phyloP scores from a whole-genome alignment of 2,329 filamentous ascomycete genomes.

The Tolypocladium ophioglossoides region DNA sequence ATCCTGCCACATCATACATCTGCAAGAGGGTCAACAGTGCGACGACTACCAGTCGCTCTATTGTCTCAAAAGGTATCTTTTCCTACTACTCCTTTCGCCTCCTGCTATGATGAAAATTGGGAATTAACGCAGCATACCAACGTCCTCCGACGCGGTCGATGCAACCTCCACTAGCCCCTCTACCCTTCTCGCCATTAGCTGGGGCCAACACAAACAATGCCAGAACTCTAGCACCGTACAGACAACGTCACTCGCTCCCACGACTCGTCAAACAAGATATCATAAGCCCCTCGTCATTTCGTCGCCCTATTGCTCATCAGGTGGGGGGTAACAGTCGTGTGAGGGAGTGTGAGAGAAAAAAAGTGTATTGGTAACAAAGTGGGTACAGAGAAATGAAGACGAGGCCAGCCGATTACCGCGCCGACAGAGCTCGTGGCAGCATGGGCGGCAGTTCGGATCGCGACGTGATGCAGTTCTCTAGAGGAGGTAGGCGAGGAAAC shows the following conservation, averaged over 20 bases:
- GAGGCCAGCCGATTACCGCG: conserved; percentile 1
- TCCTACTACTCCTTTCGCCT: conserved; percentile 25
- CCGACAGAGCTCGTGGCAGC: conserved; percentile 7
- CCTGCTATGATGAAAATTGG: conserved; percentile 19
- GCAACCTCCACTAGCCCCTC: conserved; percentile 4
- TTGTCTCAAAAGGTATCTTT: conserved; percentile 4
- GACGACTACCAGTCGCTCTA: background rate
- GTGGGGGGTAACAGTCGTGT: conserved; percentile 2
- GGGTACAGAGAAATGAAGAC: conserved; percentile 21
- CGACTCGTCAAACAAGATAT: conserved; percentile 5
- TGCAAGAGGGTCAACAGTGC: background rate
- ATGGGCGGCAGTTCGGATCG: background rate
- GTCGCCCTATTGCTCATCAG: conserved; percentile 10
- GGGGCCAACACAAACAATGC: background rate
- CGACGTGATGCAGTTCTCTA: conserved; percentile 15
- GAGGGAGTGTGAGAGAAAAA: conserved; percentile 7
- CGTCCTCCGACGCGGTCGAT: conserved; percentile 10
- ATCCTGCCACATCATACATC: background rate
- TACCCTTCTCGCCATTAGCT: background rate
- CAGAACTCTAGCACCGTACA: background rate
- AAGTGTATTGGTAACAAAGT: conserved; percentile 19
- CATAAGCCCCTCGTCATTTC: conserved; percentile 10
- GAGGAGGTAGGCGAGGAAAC: conserved; percentile 41
- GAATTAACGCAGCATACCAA: conserved; percentile 15
- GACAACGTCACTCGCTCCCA: background rate